Percentiles rank a stretch among this genome's conserved stretches.
Conservation (phyloP, 495 filamentous ascomycete genomes). For the Amniculicola lignicola region DNA sequence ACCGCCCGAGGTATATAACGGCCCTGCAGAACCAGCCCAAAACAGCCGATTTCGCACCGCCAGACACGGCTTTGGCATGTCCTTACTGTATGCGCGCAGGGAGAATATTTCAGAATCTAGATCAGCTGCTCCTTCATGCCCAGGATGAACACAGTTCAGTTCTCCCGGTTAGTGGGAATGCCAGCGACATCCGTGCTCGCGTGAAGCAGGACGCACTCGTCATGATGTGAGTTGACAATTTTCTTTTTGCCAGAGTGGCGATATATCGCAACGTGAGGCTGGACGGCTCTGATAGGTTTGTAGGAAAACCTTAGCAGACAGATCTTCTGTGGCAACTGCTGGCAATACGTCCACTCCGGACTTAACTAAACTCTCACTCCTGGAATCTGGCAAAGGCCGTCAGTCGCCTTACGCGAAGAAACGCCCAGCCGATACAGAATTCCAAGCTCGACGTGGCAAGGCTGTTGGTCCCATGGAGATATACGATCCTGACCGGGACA, state of each 20-base stretch:
- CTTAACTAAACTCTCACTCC: slow-evolving; percentile 14
- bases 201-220: slow-evolving; percentile 9
- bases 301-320: slow-evolving; percentile 10
- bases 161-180: neutral
- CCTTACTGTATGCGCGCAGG: slow-evolving; percentile 23
- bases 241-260: neutral
- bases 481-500: slow-evolving; percentile 26
- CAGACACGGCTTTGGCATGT: slow-evolving; percentile 5
- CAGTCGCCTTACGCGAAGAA: slow-evolving; percentile 26
- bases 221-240: slow-evolving; percentile 14
- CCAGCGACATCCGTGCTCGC: slow-evolving; percentile 4
- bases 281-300: too few species aligned
- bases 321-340: slow-evolving; percentile 26
- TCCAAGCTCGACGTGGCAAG: slow-evolving; percentile 27
- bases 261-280: slow-evolving; percentile 13
- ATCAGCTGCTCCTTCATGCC: slow-evolving; percentile 28
- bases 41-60: slow-evolving; percentile 14
- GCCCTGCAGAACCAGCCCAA: slow-evolving; percentile 26
- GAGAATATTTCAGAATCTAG: slow-evolving; percentile 25
- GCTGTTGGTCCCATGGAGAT: slow-evolving; percentile 10
- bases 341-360: slow-evolving; percentile 24
- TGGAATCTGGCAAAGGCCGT: slow-evolving; percentile 14
- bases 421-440: slow-evolving; percentile 25
- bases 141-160: slow-evolving; percentile 18
- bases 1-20: slow-evolving; percentile 11